Evolutionary conservation across 176 grass and related monocot species (phyloP).

Genomic region (Avena eriantha): DNA sequence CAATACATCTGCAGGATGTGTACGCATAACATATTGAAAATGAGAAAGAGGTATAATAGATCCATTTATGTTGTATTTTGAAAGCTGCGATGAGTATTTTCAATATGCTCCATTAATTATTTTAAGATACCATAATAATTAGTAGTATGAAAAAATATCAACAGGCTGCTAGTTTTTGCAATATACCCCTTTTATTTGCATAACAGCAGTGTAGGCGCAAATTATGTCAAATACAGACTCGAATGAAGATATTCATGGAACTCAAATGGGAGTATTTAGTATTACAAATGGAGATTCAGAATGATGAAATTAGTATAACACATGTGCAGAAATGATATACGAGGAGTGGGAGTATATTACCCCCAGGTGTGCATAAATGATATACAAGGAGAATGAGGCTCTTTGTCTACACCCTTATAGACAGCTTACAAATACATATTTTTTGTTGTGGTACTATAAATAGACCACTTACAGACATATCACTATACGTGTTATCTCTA

Average conservation of each 20-base stretch:
- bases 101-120: background rate
- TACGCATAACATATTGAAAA: conserved; percentile 37
- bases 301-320: background rate
- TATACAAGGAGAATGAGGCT: background rate
- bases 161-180: background rate
- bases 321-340: background rate
- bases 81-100: background rate
- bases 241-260: background rate
- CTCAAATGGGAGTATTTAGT: background rate
- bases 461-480: background rate
- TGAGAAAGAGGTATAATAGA: background rate
- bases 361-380: background rate
- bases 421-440: background rate
- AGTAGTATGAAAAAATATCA: background rate
- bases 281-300: background rate
- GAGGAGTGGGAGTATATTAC: background rate
- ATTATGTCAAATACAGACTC: background rate
- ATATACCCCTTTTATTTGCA: background rate
- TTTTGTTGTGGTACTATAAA: background rate
- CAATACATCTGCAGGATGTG: conserved; percentile 84
- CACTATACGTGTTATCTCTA: background rate
- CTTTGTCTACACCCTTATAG: background rate
- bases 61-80: background rate
- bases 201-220: background rate
- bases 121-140: background rate